Base-by-base conservation (phyloP, 352 stramenopile genomes). In the Elongisporangium prolatum region DNA sequence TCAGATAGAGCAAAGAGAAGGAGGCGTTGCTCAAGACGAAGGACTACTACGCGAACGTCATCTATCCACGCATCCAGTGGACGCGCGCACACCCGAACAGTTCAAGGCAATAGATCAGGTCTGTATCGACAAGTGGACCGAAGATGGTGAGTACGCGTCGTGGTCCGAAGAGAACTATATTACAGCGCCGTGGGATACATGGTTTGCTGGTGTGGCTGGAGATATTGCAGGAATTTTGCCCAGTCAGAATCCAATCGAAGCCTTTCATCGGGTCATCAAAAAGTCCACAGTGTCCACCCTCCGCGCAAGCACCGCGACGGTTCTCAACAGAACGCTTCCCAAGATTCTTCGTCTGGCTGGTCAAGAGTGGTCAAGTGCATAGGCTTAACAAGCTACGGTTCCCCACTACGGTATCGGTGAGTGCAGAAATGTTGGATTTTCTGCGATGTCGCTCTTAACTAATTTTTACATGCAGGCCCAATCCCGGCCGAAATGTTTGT, bases 241-340 rank as follows among this genome's bases (percentile, higher is more conserved):
- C 1, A 56, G 48, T 1, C 52, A 64, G 50, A 64, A 64, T 40
- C 34, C 52, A 3, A 18, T 68, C 14, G 61, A 64, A 37, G 51
- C 52, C 1, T 48, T 63, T 25, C 54, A 61, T 48, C 4, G 6
- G 28, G 54, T 25, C 6, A 64, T 68, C 37, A 68, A 64, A 25
- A 58, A 7, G 21, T n/a, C n/a, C n/a, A n/a, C n/a, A n/a, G n/a
- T n/a, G n/a, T n/a, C n/a, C n/a, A n/a, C n/a, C n/a, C n/a, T n/a
- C n/a, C n/a, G n/a, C n/a, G n/a, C n/a, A n/a, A n/a, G n/a, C n/a
- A n/a, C n/a, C n/a, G n/a, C n/a, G n/a, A n/a, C n/a, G n/a, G n/a
- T n/a, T n/a, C n/a, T n/a, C n/a, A n/a, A n/a, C n/a, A n/a, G n/a
- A n/a, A n/a, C n/a, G n/a, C n/a, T n/a, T n/a, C n/a, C n/a, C n/a